Percentiles rank a stretch among this genome's conserved stretches.
These are phyloP conservation scores for Helianthus annuus DNA, from an alignment of 129 eudicot genomes.

Conservation along the genomic window HanXRQr2.0-SUNRISE NC_035448.2:27678257-27678756, in stretches of 20 bases:
- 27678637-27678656: slow-evolving; percentile 62
- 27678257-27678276: neutral
- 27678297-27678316: neutral
- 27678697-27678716: slow-evolving; percentile 87
- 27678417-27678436: neutral
- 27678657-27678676: slow-evolving; percentile 99
- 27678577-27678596: neutral
- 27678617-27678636: slow-evolving; percentile 16
- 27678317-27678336: slow-evolving; percentile 9
- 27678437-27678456: neutral
- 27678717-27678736: neutral
- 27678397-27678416: neutral
- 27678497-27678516: slow-evolving; percentile 99
- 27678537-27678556: neutral
- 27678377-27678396: neutral
- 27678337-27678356: neutral
- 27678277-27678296: neutral
- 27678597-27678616: neutral
- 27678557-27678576: neutral
- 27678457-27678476: slow-evolving; percentile 53
- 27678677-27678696: slow-evolving; percentile 82
- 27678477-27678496: slow-evolving; percentile 89
- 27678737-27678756: neutral
- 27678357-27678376: neutral
- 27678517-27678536: slow-evolving; percentile 71